Evolutionary conservation across 1,284 basidiomycete genomes (phyloP), one percentile per base, ranked within the genome.

Genomic region (Leucoagaricus sp.): DNA sequence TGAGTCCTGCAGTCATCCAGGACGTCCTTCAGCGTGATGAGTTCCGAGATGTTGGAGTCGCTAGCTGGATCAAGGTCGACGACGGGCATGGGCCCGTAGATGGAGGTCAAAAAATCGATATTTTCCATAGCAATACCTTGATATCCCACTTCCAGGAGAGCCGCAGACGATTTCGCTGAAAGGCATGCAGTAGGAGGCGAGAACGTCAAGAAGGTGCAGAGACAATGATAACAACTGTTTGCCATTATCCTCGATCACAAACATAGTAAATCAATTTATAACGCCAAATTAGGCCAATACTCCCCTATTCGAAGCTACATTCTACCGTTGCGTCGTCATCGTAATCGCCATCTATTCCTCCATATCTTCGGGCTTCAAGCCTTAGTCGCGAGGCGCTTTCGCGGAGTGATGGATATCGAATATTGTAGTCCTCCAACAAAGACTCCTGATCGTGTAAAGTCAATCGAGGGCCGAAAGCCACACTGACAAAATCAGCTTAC

Each of bases 61-160:
- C 97, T 96, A 19, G 97, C 97, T 0, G 97, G 96, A 69, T 99
- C 97, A 53, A 99, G 84, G 74, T 99, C 99, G 62, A 99, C 87
- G 60, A 99, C 80, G 47, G 89, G 83, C 38, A 98, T 89, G 1
- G 94, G 94, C 0, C 96, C 85, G 13, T 85, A 78, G 21, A 98
- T 81, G 1, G 94, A 94, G 10, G n/a, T 85, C 88, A 65, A 97
- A 89, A 40, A 98, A 91, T 71, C 96, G 95, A 66, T 96, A 81
- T 77, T 96, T 92, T 46, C 95, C 95, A 67, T 93, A 85, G 72
- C 93, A 95, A 69, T 97, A 97, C 0, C 94, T 97, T 1, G 93
- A 92, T 78, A 97, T 98, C 23, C 95, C 95, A 38, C 90, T 90
- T 8, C 95, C 95, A 17, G 95, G 95, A 15, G 94, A 90, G 13